phyloP scores from a whole-genome alignment of 2,329 filamentous ascomycete species.

The Sordariomycetes sp. region DNA sequence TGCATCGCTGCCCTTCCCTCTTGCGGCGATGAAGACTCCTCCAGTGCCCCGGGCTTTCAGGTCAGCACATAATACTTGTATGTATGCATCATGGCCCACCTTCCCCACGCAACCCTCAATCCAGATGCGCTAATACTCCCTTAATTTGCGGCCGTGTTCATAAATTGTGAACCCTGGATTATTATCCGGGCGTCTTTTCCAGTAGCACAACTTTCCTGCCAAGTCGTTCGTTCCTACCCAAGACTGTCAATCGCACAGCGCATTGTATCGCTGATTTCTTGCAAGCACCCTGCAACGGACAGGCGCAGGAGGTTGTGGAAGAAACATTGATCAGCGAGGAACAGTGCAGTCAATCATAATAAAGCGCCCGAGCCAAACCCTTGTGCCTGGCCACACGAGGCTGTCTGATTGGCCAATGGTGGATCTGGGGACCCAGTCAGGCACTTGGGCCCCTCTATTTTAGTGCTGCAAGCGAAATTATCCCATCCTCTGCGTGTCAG shows the following conservation, averaged over 20 bases:
- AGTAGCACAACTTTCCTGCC: no score
- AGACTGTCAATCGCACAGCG: no score
- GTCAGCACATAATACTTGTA: background rate
- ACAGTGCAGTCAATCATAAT: background rate
- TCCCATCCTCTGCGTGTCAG: conserved; percentile 4
- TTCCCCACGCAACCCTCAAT: background rate
- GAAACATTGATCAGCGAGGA: background rate
- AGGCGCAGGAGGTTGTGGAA: no score
- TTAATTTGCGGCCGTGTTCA: background rate
- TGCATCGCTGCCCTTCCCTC: no score
- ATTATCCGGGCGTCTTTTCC: no score
- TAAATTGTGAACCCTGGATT: no score
- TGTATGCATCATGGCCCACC: background rate
- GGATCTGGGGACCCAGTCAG: background rate
- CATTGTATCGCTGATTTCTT: no score
- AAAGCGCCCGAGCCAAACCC: background rate
- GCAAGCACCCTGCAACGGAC: no score
- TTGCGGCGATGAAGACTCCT: no score
- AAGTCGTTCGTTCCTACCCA: no score
- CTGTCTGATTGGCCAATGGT: conserved; percentile 4
- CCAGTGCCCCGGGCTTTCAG: background rate
- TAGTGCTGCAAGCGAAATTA: conserved; percentile 6
- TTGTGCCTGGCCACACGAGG: background rate
- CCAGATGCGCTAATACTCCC: background rate
- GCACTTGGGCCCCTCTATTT: conserved; percentile 1